These are phyloP conservation scores for Tricholoma hemisulphureum DNA, from an alignment of 768 basidiomycete species.

Conservation along the genomic window DNA sequence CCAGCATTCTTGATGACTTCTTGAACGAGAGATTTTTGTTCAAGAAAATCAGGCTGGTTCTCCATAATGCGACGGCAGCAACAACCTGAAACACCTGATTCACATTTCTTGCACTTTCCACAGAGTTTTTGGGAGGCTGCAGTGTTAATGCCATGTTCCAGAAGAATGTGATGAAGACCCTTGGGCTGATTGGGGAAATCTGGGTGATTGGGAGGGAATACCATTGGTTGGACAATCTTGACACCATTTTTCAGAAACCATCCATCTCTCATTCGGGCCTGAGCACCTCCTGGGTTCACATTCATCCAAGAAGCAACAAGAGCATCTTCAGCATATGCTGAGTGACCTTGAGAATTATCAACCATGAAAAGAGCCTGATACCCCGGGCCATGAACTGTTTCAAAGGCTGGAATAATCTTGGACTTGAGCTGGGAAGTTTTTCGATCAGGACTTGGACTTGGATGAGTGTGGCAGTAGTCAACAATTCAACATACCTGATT, in stretches of 20 bases:
- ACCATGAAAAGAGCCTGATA: not conserved
- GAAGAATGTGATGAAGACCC: slow-evolving; percentile 16
- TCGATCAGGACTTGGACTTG: too few relatives aligned
- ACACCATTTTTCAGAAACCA: not conserved
- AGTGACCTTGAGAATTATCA: not conserved
- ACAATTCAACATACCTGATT: slow-evolving; percentile 28
- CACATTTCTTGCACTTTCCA: too few relatives aligned
- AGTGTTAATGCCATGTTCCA: too few relatives aligned
- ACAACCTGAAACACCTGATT: too few relatives aligned
- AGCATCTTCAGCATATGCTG: not conserved
- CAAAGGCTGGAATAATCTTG: too few relatives aligned
- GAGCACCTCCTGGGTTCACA: slow-evolving; percentile 11
- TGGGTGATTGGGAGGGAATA: slow-evolving; percentile 33
- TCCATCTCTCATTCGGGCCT: not conserved
- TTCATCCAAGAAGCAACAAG: slow-evolving; percentile 22
- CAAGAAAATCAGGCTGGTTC: not conserved
- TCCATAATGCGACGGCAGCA: too few relatives aligned
- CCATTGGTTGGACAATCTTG: slow-evolving; percentile 18
- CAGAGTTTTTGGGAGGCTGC: too few relatives aligned
- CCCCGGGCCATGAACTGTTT: too few relatives aligned
- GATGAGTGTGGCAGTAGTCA: too few relatives aligned
- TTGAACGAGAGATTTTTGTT: too few relatives aligned
- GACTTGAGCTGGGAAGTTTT: too few relatives aligned
- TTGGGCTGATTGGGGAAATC: slow-evolving; percentile 23
- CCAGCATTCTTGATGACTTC: too few relatives aligned